Percentiles rank a stretch among this genome's conserved stretches.
phyloP scores from a whole-genome alignment of 106 monocot genomes.

The Iris macrosiphon region DNA sequence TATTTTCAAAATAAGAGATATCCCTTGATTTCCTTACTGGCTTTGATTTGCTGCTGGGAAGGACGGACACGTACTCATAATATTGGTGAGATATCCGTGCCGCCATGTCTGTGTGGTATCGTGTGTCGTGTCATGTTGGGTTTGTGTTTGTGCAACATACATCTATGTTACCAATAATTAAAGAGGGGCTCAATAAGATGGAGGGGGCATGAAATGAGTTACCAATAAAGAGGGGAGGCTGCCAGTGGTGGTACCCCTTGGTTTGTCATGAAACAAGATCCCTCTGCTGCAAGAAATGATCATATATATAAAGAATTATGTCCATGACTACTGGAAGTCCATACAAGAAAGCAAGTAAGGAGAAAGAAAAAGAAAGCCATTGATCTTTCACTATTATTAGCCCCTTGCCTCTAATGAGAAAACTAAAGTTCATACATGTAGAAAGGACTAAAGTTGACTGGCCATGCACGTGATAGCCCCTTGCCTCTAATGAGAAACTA shows the following conservation, averaged over 20 bases:
- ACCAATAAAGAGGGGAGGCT: constrained; percentile 24
- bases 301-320: constrained; percentile 19
- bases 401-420: not conserved
- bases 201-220: not conserved
- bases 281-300: constrained; percentile 17
- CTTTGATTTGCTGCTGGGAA: too few species aligned
- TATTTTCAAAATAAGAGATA: too few species aligned
- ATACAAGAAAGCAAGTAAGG: constrained; percentile 10
- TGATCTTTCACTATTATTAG: constrained; percentile 44
- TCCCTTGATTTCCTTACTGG: too few species aligned
- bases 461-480: constrained; percentile 39
- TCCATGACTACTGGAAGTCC: constrained; percentile 30
- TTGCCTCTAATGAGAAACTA: constrained; percentile 13
- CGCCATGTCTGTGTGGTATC: too few species aligned
- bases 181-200: too few species aligned
- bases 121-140: too few species aligned
- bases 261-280: constrained; percentile 14
- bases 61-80: too few species aligned
- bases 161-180: too few species aligned
- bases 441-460: constrained; percentile 25
- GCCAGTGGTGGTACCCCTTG: constrained; percentile 2
- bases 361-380: constrained; percentile 8
- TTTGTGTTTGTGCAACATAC: too few species aligned
- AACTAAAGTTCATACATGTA: too few species aligned
- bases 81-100: too few species aligned